Conservation (phyloP, 306 rosid genomes). For the Cicer bijugum region DNA sequence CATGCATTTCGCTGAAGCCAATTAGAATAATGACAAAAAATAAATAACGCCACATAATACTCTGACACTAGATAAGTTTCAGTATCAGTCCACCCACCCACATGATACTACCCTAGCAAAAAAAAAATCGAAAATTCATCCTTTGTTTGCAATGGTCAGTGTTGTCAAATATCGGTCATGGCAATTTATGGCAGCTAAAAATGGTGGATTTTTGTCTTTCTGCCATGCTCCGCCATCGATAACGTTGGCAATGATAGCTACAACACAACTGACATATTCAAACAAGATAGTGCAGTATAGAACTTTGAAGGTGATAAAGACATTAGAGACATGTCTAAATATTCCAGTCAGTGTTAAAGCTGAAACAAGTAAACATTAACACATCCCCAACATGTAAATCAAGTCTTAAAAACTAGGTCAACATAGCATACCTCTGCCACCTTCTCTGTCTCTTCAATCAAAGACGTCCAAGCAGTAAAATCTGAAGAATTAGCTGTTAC, state of each 20-base stretch:
- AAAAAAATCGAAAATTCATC: background rate
- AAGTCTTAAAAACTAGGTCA: background rate
- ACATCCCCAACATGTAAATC: background rate
- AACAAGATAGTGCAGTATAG: constrained; percentile 20
- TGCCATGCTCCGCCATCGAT: too few species aligned
- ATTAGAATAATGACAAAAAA: constrained; percentile 14
- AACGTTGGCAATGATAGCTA: constrained; percentile 4
- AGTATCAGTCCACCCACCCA: constrained; percentile 28
- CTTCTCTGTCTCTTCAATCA: constrained; percentile 96
- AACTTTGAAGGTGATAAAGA: background rate
- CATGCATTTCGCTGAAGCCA: constrained; percentile 12
- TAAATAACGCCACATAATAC: background rate
- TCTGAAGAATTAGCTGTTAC: constrained; percentile 90
- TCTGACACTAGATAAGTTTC: constrained; percentile 1
- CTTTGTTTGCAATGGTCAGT: background rate
- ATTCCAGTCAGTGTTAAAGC: constrained; percentile 13
- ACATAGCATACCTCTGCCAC: constrained; percentile 71
- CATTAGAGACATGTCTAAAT: constrained; percentile 14
- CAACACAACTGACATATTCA: constrained; percentile 9
- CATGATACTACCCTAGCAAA: constrained; percentile 11
- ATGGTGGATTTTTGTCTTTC: too few species aligned
- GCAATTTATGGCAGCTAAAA: too few species aligned
- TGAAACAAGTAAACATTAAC: background rate
- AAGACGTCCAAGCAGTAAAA: constrained; percentile 91
- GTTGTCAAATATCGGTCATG: too few species aligned